Percentiles rank a stretch among this genome's conserved stretches.
phyloP scores from a whole-genome alignment of 139 green algal genomes.

The Coelastrella sp. region DNA sequence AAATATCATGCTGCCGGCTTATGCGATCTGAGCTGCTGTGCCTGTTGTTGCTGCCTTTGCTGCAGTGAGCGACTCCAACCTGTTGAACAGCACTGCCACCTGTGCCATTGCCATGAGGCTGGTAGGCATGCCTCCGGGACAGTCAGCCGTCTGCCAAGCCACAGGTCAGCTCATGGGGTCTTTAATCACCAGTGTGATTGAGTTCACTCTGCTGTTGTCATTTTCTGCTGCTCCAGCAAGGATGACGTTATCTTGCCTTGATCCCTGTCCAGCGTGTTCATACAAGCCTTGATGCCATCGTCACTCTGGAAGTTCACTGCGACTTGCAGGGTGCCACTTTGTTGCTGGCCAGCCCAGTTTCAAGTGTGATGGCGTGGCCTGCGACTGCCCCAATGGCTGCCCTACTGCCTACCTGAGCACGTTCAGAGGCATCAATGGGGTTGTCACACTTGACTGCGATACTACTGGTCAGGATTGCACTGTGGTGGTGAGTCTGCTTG shows the following conservation, averaged over 20 bases:
- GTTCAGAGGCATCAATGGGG: conserved; percentile 32
- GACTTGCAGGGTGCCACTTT: conserved; percentile 56
- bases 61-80: conserved; percentile 24
- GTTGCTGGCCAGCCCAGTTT: conserved; percentile 36
- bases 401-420: not conserved
- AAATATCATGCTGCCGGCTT: not conserved
- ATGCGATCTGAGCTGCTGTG: conserved; percentile 15
- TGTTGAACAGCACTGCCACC: not conserved
- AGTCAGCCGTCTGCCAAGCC: not conserved
- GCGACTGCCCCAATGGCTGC: conserved; percentile 54
- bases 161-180: conserved; percentile 1
- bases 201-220: not conserved
- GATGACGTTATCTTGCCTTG: too few relatives aligned
- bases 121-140: conserved; percentile 29
- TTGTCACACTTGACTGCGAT: conserved; percentile 32
- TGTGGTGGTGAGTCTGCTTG: conserved; percentile 22
- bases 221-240: not conserved
- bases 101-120: conserved; percentile 38
- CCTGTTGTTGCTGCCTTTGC: not conserved
- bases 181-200: too few relatives aligned
- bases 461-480: conserved; percentile 3
- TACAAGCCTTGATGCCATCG: too few relatives aligned
- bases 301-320: too few relatives aligned
- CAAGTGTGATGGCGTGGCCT: conserved; percentile 55
- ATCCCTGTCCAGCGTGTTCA: too few relatives aligned